A percentile compares a stretch with the other conserved stretches of the same genome.
phyloP scores from a whole-genome alignment of 1,284 basidiomycete species.

The Ustilago cynodontis region DNA sequence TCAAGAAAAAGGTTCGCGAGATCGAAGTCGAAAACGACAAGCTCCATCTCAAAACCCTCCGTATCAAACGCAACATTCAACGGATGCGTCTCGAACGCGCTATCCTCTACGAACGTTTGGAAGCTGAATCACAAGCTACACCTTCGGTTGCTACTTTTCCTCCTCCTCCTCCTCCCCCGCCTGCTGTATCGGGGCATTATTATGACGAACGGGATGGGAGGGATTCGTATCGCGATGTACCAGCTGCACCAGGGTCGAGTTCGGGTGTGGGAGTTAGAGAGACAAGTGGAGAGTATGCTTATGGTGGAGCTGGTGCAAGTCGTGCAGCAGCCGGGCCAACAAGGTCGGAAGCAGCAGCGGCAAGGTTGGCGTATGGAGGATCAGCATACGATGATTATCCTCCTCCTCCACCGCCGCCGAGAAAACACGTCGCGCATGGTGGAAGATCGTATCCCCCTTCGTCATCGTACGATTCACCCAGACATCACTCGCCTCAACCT shows the following conservation, averaged over 20 bases:
- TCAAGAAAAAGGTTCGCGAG: constrained; percentile 88
- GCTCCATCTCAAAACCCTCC: constrained; percentile 82
- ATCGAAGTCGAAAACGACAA: constrained; percentile 92
- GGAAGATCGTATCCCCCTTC: constrained; percentile 19
- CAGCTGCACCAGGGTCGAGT: background rate
- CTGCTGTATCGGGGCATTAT: constrained; percentile 8
- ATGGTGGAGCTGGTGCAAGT: background rate
- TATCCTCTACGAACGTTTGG: constrained; percentile 64
- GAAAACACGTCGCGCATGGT: background rate
- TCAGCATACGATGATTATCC: constrained; percentile 36
- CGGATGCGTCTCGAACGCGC: constrained; percentile 88
- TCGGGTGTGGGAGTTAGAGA: background rate
- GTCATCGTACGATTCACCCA: constrained; percentile 23
- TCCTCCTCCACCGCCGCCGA: constrained; percentile 35
- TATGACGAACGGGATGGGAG: constrained; percentile 25
- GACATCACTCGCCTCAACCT: constrained; percentile 33
- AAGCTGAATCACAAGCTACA: constrained; percentile 50
- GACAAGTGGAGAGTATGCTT: background rate
- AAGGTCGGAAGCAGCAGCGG: constrained; percentile 1
- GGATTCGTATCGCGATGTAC: background rate
- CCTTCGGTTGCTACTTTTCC: constrained; percentile 26
- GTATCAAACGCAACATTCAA: constrained; percentile 86
- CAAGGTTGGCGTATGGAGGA: constrained; percentile 16
- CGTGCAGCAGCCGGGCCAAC: background rate
- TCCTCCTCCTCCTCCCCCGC: constrained; percentile 7